Evolutionary conservation across 768 basidiomycete species (phyloP).

Genomic region (Sarcomyxa edulis): DNA sequence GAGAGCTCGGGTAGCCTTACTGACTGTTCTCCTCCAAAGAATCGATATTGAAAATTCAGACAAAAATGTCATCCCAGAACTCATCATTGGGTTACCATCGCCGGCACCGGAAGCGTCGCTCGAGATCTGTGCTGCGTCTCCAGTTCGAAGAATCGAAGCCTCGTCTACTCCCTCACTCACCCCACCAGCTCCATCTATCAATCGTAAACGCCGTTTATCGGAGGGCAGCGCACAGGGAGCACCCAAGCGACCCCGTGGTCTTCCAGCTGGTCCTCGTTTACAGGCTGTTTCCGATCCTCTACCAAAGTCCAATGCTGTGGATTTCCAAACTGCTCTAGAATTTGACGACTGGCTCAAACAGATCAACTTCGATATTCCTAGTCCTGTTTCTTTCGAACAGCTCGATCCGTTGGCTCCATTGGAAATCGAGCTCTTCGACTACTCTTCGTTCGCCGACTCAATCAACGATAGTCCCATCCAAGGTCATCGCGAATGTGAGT

Average conservation of each 20-base stretch:
- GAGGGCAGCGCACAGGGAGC: constrained; percentile 16
- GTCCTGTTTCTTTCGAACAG: constrained; percentile 14
- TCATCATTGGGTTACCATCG: too few species aligned
- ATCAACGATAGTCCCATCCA: constrained; percentile 3
- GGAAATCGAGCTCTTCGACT: constrained; percentile 27
- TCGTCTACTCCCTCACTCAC: too few species aligned
- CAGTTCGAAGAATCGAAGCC: too few species aligned
- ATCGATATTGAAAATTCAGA: too few species aligned
- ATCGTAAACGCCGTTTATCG: constrained; percentile 33
- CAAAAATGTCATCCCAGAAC: too few species aligned
- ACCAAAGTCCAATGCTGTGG: constrained; percentile 10
- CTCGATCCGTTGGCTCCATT: constrained; percentile 19
- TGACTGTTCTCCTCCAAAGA: too few species aligned
- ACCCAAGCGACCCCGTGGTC: constrained; percentile 22
- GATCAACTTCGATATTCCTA: constrained; percentile 22
- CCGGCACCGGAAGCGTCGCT: too few species aligned
- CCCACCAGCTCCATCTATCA: constrained; percentile 5
- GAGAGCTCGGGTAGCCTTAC: too few species aligned
- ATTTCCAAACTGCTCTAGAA: constrained; percentile 11
- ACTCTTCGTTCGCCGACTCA: constrained; percentile 13
- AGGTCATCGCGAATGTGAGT: too few species aligned
- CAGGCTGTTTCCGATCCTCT: constrained; percentile 25
- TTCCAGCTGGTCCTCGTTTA: constrained; percentile 12
- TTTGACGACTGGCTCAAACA: constrained; percentile 32
- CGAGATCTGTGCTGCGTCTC: too few species aligned